phyloP scores from a whole-genome alignment of 2,329 filamentous ascomycete genomes.

The Fusarium papillatum region DNA sequence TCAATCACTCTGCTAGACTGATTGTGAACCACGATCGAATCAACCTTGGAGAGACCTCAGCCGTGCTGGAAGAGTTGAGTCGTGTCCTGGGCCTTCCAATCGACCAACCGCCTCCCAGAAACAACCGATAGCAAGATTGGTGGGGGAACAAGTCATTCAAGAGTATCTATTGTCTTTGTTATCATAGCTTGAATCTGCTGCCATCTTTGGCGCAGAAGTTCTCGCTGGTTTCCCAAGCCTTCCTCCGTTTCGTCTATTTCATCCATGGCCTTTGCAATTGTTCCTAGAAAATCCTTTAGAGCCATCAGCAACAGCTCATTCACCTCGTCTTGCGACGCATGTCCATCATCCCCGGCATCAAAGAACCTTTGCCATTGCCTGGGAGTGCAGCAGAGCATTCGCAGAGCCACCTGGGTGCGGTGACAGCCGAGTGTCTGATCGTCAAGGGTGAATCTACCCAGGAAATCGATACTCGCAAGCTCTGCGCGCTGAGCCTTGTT shows the following conservation, averaged over 20 bases:
- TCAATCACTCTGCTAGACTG: neutral
- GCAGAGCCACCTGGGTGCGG: conserved; percentile 66
- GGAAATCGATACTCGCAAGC: conserved; percentile 60
- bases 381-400: conserved; percentile 51
- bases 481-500: conserved; percentile 51
- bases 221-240: conserved; percentile 50
- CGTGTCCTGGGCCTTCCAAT: neutral
- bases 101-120: neutral
- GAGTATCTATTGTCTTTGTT: conserved; percentile 47
- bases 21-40: neutral
- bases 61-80: neutral
- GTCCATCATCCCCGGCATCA: conserved; percentile 58
- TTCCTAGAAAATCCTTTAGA: conserved; percentile 52
- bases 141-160: conserved; percentile 19
- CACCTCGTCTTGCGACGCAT: conserved; percentile 58
- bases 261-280: conserved; percentile 47
- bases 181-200: conserved; percentile 56
- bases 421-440: conserved; percentile 59
- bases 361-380: conserved; percentile 55
- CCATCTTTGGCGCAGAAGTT: conserved; percentile 58
- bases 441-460: conserved; percentile 63
- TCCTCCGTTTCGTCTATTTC: conserved; percentile 48
- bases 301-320: conserved; percentile 52
- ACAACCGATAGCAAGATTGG: neutral
- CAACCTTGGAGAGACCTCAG: neutral